phyloP scores from a whole-genome alignment of 495 filamentous ascomycete species.

The Tetracladium setigerum region DNA sequence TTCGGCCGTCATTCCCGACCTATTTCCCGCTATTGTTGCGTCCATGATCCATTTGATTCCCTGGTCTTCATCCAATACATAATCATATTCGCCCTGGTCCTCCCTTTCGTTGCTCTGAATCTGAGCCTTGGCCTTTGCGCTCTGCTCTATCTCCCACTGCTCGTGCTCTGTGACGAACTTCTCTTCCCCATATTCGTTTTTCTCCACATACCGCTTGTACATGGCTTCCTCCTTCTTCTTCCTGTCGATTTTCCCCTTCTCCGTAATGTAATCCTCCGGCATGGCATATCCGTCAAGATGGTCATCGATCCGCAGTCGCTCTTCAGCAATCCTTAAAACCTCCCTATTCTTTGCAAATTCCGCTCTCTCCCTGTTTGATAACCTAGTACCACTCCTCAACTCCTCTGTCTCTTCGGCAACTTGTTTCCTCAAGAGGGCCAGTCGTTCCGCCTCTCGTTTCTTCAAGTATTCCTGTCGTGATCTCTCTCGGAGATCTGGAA shows the following conservation, averaged over 20 bases:
- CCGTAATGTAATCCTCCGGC: constrained; percentile 90
- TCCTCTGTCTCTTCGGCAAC: constrained; percentile 88
- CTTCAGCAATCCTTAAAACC: constrained; percentile 79
- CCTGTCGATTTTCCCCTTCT: constrained; percentile 83
- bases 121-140: constrained; percentile 82
- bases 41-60: constrained; percentile 84
- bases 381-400: constrained; percentile 62
- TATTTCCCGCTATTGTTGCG: constrained; percentile 57
- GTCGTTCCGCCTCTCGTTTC: constrained; percentile 80
- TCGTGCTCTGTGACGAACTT: constrained; percentile 90
- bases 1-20: constrained; percentile 64
- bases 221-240: constrained; percentile 87
- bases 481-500: constrained; percentile 70
- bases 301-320: constrained; percentile 82
- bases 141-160: constrained; percentile 92
- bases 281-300: constrained; percentile 89
- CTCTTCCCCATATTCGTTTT: constrained; percentile 81
- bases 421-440: constrained; percentile 80
- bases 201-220: constrained; percentile 85
- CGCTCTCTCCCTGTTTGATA: constrained; percentile 74
- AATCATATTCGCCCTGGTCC: constrained; percentile 89
- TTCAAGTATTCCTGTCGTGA: constrained; percentile 90
- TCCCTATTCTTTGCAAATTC: constrained; percentile 90
- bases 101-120: constrained; percentile 64
- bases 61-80: constrained; percentile 84